These are phyloP conservation scores for Blastomyces emzantsi DNA, from an alignment of 2,329 filamentous ascomycete species.

Conservation along the genomic window DNA sequence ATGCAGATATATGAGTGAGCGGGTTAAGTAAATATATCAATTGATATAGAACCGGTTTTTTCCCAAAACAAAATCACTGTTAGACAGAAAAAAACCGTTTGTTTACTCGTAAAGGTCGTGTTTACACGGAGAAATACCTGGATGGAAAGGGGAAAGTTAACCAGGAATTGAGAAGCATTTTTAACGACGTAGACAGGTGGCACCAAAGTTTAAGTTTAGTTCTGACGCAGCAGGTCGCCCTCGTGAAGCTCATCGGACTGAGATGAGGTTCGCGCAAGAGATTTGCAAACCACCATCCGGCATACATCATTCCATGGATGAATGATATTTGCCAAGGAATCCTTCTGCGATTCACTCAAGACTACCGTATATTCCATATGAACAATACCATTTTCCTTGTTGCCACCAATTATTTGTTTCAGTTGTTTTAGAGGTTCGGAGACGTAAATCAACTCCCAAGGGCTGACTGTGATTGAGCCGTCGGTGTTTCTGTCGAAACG, in stretches of 20 bases:
- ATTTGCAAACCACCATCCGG: constrained; percentile 2
- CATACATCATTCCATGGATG: background rate
- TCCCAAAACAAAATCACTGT: background rate
- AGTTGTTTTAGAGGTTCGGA: constrained; percentile 1
- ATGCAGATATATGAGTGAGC: background rate
- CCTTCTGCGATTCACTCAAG: constrained; percentile 1
- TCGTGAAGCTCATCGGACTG: background rate
- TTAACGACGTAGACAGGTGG: background rate
- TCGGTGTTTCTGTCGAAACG: background rate
- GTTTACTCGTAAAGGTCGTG: background rate
- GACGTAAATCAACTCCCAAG: constrained; percentile 4
- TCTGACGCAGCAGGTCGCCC: background rate
- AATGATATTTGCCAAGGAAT: background rate
- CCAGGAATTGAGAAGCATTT: background rate
- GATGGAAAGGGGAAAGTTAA: background rate
- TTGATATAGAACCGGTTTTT: background rate
- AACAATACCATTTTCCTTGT: background rate
- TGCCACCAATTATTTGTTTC: background rate
- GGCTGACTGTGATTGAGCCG: background rate
- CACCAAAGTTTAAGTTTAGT: background rate
- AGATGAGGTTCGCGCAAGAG: background rate
- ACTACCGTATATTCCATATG: constrained; percentile 3
- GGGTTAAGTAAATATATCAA: background rate
- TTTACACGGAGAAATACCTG: background rate
- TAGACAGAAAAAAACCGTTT: background rate